Conservation (phyloP, 2,329 filamentous ascomycete genomes). For the Neonectria hederae region DNA sequence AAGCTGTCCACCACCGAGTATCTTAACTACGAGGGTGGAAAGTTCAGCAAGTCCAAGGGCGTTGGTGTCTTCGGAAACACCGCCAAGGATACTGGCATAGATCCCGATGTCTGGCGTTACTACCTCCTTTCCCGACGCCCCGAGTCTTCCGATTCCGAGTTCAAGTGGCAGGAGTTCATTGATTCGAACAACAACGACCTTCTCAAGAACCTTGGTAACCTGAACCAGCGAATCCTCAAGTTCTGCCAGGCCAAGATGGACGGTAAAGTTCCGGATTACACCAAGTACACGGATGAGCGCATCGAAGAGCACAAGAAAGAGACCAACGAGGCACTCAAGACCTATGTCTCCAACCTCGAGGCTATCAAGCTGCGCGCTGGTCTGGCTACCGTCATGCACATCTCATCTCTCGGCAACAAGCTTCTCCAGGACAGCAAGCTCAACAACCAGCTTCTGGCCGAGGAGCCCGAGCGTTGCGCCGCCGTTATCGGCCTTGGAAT, state of each 20-base stretch:
- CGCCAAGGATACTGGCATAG: constrained; percentile 85
- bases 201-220: constrained; percentile 78
- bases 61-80: constrained; percentile 93
- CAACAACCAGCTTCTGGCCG: constrained; percentile 64
- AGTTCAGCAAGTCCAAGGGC: constrained; percentile 91
- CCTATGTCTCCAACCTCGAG: constrained; percentile 75
- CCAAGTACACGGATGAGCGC: constrained; percentile 64
- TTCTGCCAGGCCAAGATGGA: constrained; percentile 81
- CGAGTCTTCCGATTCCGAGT: constrained; percentile 87
- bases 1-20: constrained; percentile 89
- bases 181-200: constrained; percentile 89
- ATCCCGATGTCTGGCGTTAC: constrained; percentile 91
- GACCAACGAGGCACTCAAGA: constrained; percentile 71
- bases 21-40: constrained; percentile 86
- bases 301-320: constrained; percentile 66
- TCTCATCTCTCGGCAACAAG: constrained; percentile 67
- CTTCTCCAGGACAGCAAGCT: constrained; percentile 62
- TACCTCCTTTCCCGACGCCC: constrained; percentile 88
- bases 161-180: constrained; percentile 88
- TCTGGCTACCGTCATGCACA: constrained; percentile 70
- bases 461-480: constrained; percentile 63
- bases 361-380: constrained; percentile 75
- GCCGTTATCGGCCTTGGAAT: constrained; percentile 79
- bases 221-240: constrained; percentile 79
- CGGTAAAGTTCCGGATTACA: constrained; percentile 71